phyloP scores from a whole-genome alignment of 257 asterid genomes.

The Leonotis leonurus region DNA sequence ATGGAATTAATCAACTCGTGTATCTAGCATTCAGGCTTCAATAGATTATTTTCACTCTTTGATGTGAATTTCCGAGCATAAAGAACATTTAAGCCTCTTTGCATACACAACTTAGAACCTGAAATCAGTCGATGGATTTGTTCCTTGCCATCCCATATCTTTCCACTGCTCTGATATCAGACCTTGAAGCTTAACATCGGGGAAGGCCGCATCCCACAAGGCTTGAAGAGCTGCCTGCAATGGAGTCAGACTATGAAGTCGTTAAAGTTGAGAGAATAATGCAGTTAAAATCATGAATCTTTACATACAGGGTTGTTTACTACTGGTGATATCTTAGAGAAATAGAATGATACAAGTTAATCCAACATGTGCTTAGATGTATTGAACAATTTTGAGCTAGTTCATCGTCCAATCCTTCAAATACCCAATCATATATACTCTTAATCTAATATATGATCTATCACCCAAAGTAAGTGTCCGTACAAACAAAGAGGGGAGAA shows the following conservation, averaged over 20 bases:
- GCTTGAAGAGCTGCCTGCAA: conserved; percentile 69
- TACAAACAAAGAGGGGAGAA: too few species aligned
- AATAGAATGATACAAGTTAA: too few species aligned
- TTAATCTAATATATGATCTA: too few species aligned
- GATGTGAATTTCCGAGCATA: neutral
- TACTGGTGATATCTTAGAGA: neutral
- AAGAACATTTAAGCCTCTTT: neutral
- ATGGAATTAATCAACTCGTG: neutral
- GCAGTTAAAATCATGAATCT: neutral
- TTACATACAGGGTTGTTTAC: neutral
- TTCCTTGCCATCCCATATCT: conserved; percentile 99
- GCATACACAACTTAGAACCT: conserved; percentile 32
- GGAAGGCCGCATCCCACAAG: conserved; percentile 72
- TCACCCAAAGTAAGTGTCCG: too few species aligned
- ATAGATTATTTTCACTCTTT: neutral
- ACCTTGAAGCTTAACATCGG: conserved; percentile 60
- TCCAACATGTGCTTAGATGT: too few species aligned
- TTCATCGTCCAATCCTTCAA: too few species aligned
- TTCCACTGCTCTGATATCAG: conserved; percentile 94
- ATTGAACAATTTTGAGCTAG: too few species aligned
- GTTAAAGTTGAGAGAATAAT: conserved; percentile 1
- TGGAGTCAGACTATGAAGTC: conserved; percentile 15
- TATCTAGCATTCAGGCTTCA: neutral
- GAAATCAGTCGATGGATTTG: conserved; percentile 90
- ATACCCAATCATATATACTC: too few species aligned